Evolutionary conservation across 2,329 filamentous ascomycete species (phyloP).

Genomic region (Fusarium incarnatum): DNA sequence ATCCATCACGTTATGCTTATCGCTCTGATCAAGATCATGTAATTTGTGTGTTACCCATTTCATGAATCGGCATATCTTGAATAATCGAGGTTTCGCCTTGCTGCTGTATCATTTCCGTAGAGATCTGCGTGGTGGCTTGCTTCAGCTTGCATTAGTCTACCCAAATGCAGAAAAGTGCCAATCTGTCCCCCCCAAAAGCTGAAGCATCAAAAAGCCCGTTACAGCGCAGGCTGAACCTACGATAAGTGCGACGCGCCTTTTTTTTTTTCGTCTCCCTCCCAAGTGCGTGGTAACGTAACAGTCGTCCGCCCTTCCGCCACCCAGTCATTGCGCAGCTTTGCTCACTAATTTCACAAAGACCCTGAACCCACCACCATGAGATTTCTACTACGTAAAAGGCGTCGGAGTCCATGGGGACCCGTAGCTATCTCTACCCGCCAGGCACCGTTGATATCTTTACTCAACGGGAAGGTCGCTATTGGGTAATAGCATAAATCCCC

Average conservation of each 20-base stretch:
- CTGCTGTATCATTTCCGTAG: background rate
- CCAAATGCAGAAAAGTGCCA: background rate
- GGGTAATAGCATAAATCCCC: constrained; percentile 4
- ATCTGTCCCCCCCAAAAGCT: background rate
- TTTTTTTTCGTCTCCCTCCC: background rate
- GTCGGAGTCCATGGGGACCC: constrained; percentile 3
- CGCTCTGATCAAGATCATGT: background rate
- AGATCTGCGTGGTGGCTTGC: background rate
- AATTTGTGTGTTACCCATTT: background rate
- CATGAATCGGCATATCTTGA: background rate
- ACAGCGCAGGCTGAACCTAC: background rate
- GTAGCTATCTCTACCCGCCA: constrained; percentile 19
- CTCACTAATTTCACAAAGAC: constrained; percentile 5
- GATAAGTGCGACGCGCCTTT: background rate
- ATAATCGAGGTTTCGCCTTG: background rate
- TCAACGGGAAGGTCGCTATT: constrained; percentile 33
- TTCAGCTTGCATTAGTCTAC: background rate
- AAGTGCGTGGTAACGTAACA: constrained; percentile 31
- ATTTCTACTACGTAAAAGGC: constrained; percentile 21
- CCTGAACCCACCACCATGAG: constrained; percentile 7
- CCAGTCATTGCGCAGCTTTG: background rate
- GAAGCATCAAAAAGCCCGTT: constrained; percentile 2
- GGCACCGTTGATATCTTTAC: constrained; percentile 23
- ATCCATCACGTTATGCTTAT: background rate
- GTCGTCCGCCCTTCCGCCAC: constrained; percentile 2